Evolutionary conservation across 768 basidiomycete genomes (phyloP).

Genomic region (Suillus subalutaceus): DNA sequence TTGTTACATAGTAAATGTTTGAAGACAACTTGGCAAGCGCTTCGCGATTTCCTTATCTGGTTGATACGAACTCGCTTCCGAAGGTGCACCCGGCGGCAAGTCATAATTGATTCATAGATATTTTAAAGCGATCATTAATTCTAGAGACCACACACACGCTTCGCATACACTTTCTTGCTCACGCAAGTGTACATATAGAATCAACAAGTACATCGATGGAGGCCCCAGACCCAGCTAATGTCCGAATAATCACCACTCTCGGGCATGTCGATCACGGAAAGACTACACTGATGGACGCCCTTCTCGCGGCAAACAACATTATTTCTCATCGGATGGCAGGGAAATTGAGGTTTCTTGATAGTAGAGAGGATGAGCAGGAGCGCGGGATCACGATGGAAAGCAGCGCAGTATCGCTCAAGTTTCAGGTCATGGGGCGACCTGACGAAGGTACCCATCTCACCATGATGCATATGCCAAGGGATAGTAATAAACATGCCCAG

Average conservation of each 20-base stretch:
- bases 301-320: conserved; percentile 97
- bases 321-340: conserved; percentile 95
- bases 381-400: conserved; percentile 99
- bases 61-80: conserved; percentile 6
- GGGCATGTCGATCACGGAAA: conserved; percentile 97
- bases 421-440: conserved; percentile 70
- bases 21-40: background rate
- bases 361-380: conserved; percentile 95
- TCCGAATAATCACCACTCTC: conserved; percentile 82
- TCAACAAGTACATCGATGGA: conserved; percentile 13
- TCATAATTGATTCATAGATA: background rate
- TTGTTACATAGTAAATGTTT: background rate
- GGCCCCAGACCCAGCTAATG: conserved; percentile 42
- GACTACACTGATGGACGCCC: conserved; percentile 91
- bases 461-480: conserved; percentile 13
- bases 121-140: background rate
- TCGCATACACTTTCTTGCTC: background rate
- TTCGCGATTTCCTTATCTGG: background rate
- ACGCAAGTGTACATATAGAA: background rate
- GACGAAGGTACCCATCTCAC: conserved; percentile 57
- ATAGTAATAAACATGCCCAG: conserved; percentile 47
- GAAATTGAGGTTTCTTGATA: conserved; percentile 94
- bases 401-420: conserved; percentile 89
- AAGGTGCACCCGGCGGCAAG: background rate
- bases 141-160: background rate